Percentiles rank a stretch among this genome's conserved stretches.
phyloP scores from a whole-genome alignment of 2,329 filamentous ascomycete species.

The Clarireedia paspali region DNA sequence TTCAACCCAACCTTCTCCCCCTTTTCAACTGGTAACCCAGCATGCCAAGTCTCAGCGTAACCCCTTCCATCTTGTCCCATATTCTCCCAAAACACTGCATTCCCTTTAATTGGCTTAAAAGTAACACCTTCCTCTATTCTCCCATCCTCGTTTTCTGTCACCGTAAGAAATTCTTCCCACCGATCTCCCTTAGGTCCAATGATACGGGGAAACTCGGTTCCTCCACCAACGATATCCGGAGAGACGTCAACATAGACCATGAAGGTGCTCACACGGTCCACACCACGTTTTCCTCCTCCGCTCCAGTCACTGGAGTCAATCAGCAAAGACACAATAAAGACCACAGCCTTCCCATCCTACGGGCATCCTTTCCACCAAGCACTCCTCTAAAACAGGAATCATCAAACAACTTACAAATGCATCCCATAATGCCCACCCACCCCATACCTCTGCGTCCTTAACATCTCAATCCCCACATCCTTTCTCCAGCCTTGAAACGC shows the following conservation, averaged over 20 bases:
- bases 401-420: conserved; percentile 3
- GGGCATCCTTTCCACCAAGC: too few relatives aligned
- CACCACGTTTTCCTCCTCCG: conserved; percentile 32
- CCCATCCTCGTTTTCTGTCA: conserved; percentile 28
- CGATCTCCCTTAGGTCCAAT: conserved; percentile 30
- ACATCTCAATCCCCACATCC: conserved; percentile 49
- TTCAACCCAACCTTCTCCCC: conserved; percentile 55
- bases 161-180: conserved; percentile 54
- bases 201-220: conserved; percentile 52
- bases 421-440: conserved; percentile 47
- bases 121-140: conserved; percentile 38
- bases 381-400: neutral
- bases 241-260: conserved; percentile 49
- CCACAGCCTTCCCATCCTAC: neutral
- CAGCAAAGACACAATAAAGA: neutral
- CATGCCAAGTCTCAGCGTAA: conserved; percentile 53
- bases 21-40: conserved; percentile 46
- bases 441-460: conserved; percentile 55
- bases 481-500: conserved; percentile 52
- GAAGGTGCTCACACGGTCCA: conserved; percentile 45
- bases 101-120: conserved; percentile 49
- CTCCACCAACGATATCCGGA: conserved; percentile 43
- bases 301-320: conserved; percentile 51
- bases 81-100: conserved; percentile 58
- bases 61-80: conserved; percentile 46